A percentile compares a stretch with the other conserved stretches of the same genome.
Conservation (phyloP, 192 early-diverging fungal genomes). For the Coemansia sp. region DNA sequence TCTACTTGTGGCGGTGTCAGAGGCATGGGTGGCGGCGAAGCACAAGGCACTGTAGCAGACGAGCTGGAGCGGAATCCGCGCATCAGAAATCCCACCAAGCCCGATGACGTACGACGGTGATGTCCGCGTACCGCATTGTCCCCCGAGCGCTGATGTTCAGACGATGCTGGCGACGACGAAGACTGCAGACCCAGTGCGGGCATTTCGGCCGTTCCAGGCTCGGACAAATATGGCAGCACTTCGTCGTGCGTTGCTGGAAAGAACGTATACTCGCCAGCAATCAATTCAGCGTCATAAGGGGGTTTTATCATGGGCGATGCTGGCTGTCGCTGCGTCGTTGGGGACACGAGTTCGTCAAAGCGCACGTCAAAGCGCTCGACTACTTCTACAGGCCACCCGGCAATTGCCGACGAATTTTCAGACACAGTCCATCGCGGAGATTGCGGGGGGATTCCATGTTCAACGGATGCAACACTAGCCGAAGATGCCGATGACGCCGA, state of each 20-base stretch:
- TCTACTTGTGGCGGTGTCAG: conserved; percentile 1
- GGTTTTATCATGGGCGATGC: neutral
- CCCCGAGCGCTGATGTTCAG: neutral
- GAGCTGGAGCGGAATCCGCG: conserved; percentile 36
- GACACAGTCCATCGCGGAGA: conserved; percentile 19
- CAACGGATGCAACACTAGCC: neutral
- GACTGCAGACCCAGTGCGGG: neutral
- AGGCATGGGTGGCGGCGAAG: neutral
- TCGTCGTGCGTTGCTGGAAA: neutral
- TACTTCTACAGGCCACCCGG: conserved; percentile 41
- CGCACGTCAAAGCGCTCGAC: conserved; percentile 47
- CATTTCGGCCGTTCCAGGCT: neutral
- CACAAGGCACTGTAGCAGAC: conserved; percentile 6
- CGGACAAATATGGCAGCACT: neutral
- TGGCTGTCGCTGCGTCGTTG: neutral
- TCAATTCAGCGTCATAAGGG: conserved; percentile 8
- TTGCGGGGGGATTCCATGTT: neutral
- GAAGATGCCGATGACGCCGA: neutral
- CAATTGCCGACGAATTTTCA: conserved; percentile 48
- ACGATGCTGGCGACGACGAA: neutral
- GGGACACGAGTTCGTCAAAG: conserved; percentile 41
- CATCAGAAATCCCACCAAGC: conserved; percentile 40
- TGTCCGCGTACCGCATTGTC: neutral
- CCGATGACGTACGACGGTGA: conserved; percentile 44
- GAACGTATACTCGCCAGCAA: conserved; percentile 17